Conservation (phyloP, 108 stramenopile species). For the Fistulifera pelliculosa region DNA sequence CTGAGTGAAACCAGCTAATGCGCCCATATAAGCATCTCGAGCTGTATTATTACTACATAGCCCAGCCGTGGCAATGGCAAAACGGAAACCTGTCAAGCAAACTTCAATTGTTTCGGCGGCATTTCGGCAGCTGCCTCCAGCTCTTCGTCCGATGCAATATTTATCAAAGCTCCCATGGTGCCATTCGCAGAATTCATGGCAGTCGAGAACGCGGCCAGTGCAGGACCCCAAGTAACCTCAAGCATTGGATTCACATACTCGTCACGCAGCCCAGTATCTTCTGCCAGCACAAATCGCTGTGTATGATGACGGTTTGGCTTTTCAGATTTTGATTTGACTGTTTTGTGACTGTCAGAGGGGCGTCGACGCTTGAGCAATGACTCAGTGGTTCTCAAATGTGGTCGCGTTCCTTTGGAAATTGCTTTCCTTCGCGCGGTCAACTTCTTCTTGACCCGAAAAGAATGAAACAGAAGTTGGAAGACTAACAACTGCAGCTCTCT, state of each 20-base stretch:
- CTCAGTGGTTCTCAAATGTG: slow-evolving; percentile 88
- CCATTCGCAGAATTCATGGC: slow-evolving; percentile 86
- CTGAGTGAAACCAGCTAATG: slow-evolving; percentile 86
- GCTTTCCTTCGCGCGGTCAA: slow-evolving; percentile 71
- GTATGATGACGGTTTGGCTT: not conserved
- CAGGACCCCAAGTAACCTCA: slow-evolving; percentile 96
- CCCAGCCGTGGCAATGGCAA: slow-evolving; percentile 81
- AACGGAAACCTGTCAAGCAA: slow-evolving; percentile 79
- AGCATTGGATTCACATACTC: slow-evolving; percentile 95
- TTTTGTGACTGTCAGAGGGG: slow-evolving; percentile 1
- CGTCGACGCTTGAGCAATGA: slow-evolving; percentile 69
- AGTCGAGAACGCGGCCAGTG: slow-evolving; percentile 90
- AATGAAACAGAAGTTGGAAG: slow-evolving; percentile 39
- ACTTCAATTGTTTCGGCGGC: slow-evolving; percentile 72
- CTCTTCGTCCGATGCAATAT: slow-evolving; percentile 80
- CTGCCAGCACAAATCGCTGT: slow-evolving; percentile 55
- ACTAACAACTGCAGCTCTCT: slow-evolving; percentile 15
- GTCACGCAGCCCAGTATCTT: slow-evolving; percentile 68
- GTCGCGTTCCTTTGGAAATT: slow-evolving; percentile 90
- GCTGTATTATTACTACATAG: slow-evolving; percentile 78
- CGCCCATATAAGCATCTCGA: slow-evolving; percentile 83
- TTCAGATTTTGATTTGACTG: slow-evolving; percentile 16
- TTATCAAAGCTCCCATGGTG: slow-evolving; percentile 54
- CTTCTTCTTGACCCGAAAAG: slow-evolving; percentile 63
- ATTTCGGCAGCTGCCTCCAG: slow-evolving; percentile 76